phyloP scores from a whole-genome alignment of 2,329 filamentous ascomycete genomes.

The Epichloe hybrida region DNA sequence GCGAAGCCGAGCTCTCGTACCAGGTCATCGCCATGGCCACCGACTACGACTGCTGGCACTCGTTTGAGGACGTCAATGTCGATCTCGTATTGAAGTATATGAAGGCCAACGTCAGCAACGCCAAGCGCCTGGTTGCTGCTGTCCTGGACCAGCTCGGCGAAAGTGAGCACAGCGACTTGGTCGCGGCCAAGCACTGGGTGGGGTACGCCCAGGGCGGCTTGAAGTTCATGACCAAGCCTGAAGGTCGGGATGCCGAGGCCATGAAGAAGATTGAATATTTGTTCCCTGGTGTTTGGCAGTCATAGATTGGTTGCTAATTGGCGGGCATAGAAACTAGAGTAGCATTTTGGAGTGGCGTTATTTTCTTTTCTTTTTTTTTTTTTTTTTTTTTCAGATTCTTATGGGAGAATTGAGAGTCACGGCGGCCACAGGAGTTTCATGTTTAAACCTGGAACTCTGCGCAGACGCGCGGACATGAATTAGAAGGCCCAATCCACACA shows the following conservation, averaged over 20 bases:
- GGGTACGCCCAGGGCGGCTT: slow-evolving; percentile 66
- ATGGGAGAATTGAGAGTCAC: background rate
- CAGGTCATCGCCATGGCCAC: slow-evolving; percentile 99
- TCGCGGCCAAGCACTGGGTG: slow-evolving; percentile 69
- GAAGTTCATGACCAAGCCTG: slow-evolving; percentile 66
- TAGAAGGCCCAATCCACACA: background rate
- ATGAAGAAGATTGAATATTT: slow-evolving; percentile 72
- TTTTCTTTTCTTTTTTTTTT: background rate
- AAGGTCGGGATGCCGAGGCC: slow-evolving; percentile 59
- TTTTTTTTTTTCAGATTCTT: background rate
- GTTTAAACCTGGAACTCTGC: background rate
- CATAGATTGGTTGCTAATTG: slow-evolving; percentile 11
- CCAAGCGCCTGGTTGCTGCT: slow-evolving; percentile 68
- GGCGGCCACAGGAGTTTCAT: too few relatives aligned
- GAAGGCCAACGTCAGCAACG: slow-evolving; percentile 84
- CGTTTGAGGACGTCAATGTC: slow-evolving; percentile 71
- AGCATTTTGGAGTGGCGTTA: background rate
- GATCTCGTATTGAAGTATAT: slow-evolving; percentile 97
- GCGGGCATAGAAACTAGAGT: background rate
- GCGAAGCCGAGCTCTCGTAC: slow-evolving; percentile 91
- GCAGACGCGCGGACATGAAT: background rate
- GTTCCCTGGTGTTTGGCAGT: slow-evolving; percentile 65
- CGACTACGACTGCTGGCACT: slow-evolving; percentile 98
- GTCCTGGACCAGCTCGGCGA: slow-evolving; percentile 77
- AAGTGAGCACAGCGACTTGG: slow-evolving; percentile 60